Conservation (phyloP, 768 basidiomycete genomes). For the Pisolithus orientalis region DNA sequence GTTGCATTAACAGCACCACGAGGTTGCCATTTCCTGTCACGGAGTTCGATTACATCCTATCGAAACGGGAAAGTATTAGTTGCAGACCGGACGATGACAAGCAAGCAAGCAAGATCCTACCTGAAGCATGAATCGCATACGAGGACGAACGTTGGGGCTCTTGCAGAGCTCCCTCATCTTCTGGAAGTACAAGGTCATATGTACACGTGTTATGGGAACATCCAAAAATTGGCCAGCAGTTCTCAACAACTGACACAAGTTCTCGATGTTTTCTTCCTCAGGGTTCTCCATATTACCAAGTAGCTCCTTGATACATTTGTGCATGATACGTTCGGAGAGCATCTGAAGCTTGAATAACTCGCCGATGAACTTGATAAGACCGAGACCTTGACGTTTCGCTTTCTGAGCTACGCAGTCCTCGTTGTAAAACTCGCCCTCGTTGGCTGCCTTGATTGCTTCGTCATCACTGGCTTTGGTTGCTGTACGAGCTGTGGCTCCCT, state of each 20-base stretch:
- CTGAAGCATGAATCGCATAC: constrained; percentile 95
- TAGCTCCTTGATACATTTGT: constrained; percentile 95
- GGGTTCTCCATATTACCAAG: constrained; percentile 90
- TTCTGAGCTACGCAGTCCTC: constrained; percentile 96
- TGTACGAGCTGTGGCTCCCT: constrained; percentile 80
- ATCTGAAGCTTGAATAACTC: constrained; percentile 98
- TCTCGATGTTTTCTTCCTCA: constrained; percentile 97
- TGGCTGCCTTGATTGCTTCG: constrained; percentile 61
- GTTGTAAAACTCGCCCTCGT: constrained; percentile 74
- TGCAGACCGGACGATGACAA: background rate
- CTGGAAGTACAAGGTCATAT: constrained; percentile 90
- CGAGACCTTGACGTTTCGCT: constrained; percentile 94
- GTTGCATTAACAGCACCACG: constrained; percentile 73
- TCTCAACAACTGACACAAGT: constrained; percentile 83
- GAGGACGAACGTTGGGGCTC: constrained; percentile 68
- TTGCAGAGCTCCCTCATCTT: constrained; percentile 81
- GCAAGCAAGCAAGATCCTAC: constrained; percentile 36
- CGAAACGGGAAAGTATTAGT: constrained; percentile 1
- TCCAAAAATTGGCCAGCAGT: constrained; percentile 87
- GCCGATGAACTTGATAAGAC: constrained; percentile 96
- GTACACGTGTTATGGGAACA: constrained; percentile 68
- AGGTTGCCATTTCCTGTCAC: constrained; percentile 73
- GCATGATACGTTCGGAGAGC: constrained; percentile 97
- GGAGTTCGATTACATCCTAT: constrained; percentile 88
- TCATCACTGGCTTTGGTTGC: constrained; percentile 86